Conservation (phyloP, 768 basidiomycete genomes). For the Tylopilus sp. region DNA sequence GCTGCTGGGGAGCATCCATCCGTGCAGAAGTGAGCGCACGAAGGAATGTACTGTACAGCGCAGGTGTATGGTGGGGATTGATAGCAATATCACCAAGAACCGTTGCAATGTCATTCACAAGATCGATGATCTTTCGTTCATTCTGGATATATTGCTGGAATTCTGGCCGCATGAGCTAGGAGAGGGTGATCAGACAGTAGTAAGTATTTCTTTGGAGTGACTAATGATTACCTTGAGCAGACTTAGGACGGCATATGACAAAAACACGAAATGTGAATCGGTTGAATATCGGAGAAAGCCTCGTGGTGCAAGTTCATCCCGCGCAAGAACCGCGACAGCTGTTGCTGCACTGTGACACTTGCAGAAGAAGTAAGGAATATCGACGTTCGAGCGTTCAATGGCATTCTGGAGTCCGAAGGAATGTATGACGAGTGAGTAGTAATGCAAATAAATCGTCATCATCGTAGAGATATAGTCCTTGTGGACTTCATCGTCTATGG, state of each 20-base stretch:
- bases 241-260: conserved; percentile 89
- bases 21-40: conserved; percentile 67
- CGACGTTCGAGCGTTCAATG: conserved; percentile 68
- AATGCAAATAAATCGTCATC: conserved; percentile 77
- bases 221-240: conserved; percentile 72
- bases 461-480: conserved; percentile 26
- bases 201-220: background rate
- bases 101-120: conserved; percentile 80
- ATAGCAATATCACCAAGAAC: conserved; percentile 74
- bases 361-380: conserved; percentile 82
- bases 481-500: conserved; percentile 25
- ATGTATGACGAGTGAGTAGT: conserved; percentile 84
- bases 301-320: conserved; percentile 73
- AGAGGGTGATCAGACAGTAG: conserved; percentile 13
- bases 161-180: conserved; percentile 77
- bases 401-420: conserved; percentile 97
- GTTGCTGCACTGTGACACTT: conserved; percentile 72
- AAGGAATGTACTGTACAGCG: conserved; percentile 82
- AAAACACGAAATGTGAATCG: conserved; percentile 89
- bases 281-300: conserved; percentile 82
- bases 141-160: conserved; percentile 74
- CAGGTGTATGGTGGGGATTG: conserved; percentile 82
- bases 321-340: conserved; percentile 65
- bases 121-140: conserved; percentile 63
- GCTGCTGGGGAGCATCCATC: conserved; percentile 28